Base-by-base conservation (phyloP, 2,329 filamentous ascomycete genomes). In the Neoscytalidium dimidiatum region DNA sequence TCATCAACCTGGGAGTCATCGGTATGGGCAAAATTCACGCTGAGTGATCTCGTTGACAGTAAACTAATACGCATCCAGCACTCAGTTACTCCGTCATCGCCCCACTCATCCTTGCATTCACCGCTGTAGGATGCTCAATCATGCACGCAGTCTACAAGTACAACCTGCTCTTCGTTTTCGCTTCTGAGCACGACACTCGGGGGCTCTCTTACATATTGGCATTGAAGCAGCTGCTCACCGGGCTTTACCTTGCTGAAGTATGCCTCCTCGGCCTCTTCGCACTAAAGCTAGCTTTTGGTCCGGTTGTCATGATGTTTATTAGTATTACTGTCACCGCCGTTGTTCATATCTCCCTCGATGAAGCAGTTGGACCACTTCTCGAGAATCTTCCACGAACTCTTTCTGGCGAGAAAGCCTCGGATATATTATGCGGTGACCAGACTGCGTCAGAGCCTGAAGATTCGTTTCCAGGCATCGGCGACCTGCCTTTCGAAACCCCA, bases 131-230 rank as follows among this genome's bases (percentile, higher is more conserved):
- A 0, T 98, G 98, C 76, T 86, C 86, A 53, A 83, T 99, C 0
- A 89, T 98, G 69, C 99, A 94, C 94, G 84, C 97, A 48, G 94
- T 95, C 0, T 93, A 98, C 75, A 88, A 94, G 17, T 98, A 98
- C 79, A 94, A 94, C 70, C 96, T 96, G 81, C 85, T 99, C 19
- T 99, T 97, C 72, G 94, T 99, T 66, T 96, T 89, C 29, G 90
- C 93, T 57, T 96, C 96, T 75, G 87, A 89, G 69, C 88, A 90
- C 66, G 95, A 99, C 77, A 99, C 94, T 0, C 95, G 95, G 43
- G 95, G 95, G 48, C 84, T 98, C 1, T 81, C 98, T 57, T 99
- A 97, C 72, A 95, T 95, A 0, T 86, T 90, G 35, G 95, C 95
- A 1, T 91, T 98, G 79, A 97, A 97, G 73, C 94, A 97, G 74